These are phyloP conservation scores for Xylariaceae sp. DNA, from an alignment of 2,329 filamentous ascomycete species.

Conservation along the genomic window DNA sequence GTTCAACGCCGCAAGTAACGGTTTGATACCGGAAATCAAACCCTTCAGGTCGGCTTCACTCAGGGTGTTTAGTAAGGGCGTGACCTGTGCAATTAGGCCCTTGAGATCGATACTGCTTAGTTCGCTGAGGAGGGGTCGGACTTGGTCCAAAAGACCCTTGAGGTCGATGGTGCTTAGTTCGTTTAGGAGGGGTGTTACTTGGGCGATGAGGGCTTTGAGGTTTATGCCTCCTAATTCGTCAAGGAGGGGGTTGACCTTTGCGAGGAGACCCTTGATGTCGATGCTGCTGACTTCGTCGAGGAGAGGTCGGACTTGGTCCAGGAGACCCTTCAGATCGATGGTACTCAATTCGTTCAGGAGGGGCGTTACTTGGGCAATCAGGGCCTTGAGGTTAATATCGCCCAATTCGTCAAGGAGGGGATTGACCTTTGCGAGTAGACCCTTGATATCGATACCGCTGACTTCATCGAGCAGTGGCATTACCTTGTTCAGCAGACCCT, in stretches of 20 bases:
- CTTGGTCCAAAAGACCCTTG: conserved; percentile 10
- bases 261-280: conserved; percentile 33
- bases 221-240: conserved; percentile 29
- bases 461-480: conserved; percentile 33
- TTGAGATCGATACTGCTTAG: conserved; percentile 31
- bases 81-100: conserved; percentile 33
- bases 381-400: conserved; percentile 32
- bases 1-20: conserved; percentile 29
- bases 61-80: conserved; percentile 34
- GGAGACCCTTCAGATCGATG: conserved; percentile 15
- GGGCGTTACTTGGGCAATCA: conserved; percentile 32
- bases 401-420: conserved; percentile 16
- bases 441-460: conserved; percentile 32
- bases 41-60: conserved; percentile 16
- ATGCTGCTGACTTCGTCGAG: conserved; percentile 30
- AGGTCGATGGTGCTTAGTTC: conserved; percentile 6
- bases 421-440: conserved; percentile 28
- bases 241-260: conserved; percentile 21
- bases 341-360: conserved; percentile 25
- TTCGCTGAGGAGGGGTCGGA: not conserved
- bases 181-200: conserved; percentile 33
- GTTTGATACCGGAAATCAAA: not conserved
- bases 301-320: conserved; percentile 16
- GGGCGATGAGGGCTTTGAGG: conserved; percentile 31
- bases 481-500: conserved; percentile 30